These are phyloP conservation scores for Brassica carinata DNA, from an alignment of 345 rosid genomes.

Conservation along the genomic window DNA sequence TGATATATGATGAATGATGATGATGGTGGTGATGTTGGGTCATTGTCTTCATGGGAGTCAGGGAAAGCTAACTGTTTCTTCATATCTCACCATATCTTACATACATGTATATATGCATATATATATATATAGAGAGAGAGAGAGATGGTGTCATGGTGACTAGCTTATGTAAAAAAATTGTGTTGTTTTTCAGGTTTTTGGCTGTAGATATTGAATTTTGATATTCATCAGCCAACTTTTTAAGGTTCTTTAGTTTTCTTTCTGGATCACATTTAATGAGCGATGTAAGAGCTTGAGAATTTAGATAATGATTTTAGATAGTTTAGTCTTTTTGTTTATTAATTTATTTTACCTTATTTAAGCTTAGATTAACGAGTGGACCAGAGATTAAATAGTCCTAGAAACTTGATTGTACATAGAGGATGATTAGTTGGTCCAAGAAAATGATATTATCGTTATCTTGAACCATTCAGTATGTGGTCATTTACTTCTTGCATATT, in stretches of 20 bases:
- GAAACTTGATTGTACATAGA: background rate
- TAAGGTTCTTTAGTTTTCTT: conserved; percentile 39
- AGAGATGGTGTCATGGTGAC: conserved; percentile 23
- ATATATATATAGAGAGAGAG: background rate
- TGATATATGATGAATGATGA: conserved; percentile 29
- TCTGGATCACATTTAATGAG: conserved; percentile 31
- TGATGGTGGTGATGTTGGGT: conserved; percentile 49
- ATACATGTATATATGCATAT: background rate
- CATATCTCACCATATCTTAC: conserved; percentile 56
- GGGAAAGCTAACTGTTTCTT: conserved; percentile 63
- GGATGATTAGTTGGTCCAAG: conserved; percentile 21
- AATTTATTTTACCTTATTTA: background rate
- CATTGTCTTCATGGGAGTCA: conserved; percentile 66
- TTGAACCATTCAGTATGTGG: background rate
- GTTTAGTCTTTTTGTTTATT: conserved; percentile 9
- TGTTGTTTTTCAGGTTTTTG: conserved; percentile 4
- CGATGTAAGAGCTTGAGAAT: conserved; percentile 32
- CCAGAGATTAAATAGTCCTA: conserved; percentile 23
- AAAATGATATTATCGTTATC: conserved; percentile 11
- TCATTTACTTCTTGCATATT: background rate
- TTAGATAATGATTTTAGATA: conserved; percentile 27
- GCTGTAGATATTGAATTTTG: conserved; percentile 14
- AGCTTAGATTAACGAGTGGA: conserved; percentile 30
- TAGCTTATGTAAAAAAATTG: conserved; percentile 11
- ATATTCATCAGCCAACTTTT: conserved; percentile 1